phyloP scores from a whole-genome alignment of 371 early-diverging fungal species.

The Chytridiales sp. region DNA sequence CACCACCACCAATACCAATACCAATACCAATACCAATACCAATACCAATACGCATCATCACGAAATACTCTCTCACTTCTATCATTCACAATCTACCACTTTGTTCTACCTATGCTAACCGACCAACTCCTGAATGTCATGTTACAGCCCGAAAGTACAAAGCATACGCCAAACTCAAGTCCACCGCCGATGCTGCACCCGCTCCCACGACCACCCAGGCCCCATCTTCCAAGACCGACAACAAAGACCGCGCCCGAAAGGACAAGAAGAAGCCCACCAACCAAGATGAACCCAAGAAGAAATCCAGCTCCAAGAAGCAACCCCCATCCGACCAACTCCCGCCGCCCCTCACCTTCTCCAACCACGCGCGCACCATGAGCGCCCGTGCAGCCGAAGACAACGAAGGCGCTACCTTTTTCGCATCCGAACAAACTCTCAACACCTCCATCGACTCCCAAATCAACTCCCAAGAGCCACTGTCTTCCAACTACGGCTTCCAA shows the following conservation, averaged over 20 bases:
- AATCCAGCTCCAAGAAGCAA: background rate
- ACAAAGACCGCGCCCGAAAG: background rate
- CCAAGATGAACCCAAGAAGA: background rate
- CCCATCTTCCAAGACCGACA: background rate
- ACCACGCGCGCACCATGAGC: background rate
- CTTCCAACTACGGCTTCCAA: too few species aligned
- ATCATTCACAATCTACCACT: too few species aligned
- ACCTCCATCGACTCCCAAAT: too few species aligned
- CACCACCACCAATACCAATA: background rate
- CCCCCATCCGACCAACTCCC: background rate
- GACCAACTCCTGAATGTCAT: too few species aligned
- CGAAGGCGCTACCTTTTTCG: background rate
- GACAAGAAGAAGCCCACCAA: background rate
- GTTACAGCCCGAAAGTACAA: slow-evolving; percentile 47
- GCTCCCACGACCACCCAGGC: background rate
- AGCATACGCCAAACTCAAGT: slow-evolving; percentile 45
- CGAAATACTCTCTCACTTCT: too few species aligned
- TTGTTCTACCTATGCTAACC: too few species aligned
- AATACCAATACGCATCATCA: background rate
- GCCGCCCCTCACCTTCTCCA: background rate
- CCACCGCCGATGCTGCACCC: slow-evolving; percentile 13
- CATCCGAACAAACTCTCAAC: too few species aligned
- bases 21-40: background rate
- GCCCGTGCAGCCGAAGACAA: slow-evolving; percentile 6
- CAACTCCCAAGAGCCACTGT: too few species aligned